phyloP scores from a whole-genome alignment of 176 grass and related monocot genomes.

The Aegilops longissima region DNA sequence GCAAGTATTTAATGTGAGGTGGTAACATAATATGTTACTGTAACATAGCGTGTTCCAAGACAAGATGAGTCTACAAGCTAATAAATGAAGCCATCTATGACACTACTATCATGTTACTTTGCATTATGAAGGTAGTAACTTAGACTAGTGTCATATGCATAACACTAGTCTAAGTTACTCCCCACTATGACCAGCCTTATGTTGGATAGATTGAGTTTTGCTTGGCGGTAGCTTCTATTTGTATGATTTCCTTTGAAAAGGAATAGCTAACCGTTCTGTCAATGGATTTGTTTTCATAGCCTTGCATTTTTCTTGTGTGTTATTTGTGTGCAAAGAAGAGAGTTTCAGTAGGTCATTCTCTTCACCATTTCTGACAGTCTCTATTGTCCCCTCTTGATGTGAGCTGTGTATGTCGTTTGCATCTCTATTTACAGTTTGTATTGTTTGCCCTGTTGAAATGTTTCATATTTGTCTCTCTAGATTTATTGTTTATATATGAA shows the following conservation, averaged over 20 bases:
- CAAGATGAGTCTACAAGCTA: too few species aligned
- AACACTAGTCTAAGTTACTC: too few species aligned
- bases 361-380: too few species aligned
- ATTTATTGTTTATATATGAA: background rate
- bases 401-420: background rate
- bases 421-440: background rate
- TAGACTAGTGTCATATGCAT: too few species aligned
- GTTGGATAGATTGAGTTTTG: background rate
- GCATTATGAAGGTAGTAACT: too few species aligned
- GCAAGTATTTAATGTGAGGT: too few species aligned
- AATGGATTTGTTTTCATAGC: background rate
- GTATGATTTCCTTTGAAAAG: background rate
- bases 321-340: background rate
- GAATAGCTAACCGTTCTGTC: background rate
- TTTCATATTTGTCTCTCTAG: too few species aligned
- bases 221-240: background rate
- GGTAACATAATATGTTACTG: too few species aligned
- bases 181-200: too few species aligned
- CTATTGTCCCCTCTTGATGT: background rate
- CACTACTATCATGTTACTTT: too few species aligned
- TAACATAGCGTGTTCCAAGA: too few species aligned
- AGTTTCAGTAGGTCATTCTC: background rate
- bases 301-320: background rate
- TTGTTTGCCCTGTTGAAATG: background rate
- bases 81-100: too few species aligned